Percentiles rank a stretch among this genome's conserved stretches.
Conservation (phyloP, 1,284 basidiomycete genomes). For the Sparassis latifolia region DNA sequence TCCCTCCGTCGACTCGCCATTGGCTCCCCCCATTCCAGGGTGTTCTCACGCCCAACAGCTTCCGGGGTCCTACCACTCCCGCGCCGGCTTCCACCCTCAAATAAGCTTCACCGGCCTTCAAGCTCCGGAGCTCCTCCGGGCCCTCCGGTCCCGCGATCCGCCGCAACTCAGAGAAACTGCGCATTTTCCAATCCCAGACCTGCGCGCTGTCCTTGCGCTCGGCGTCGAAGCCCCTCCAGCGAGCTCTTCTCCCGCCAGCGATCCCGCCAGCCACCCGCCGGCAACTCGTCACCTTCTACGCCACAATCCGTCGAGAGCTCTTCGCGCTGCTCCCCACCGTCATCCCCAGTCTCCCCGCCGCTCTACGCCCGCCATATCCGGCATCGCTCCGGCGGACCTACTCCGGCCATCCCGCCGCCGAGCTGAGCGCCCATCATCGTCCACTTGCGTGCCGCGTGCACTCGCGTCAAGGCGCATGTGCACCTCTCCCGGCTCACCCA, state of each 20-base stretch:
- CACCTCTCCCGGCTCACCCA: no score
- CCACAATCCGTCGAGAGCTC: slow-evolving; percentile 7
- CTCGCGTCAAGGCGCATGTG: no score
- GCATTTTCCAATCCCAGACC: not conserved
- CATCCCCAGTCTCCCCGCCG: not conserved
- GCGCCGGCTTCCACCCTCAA: no score
- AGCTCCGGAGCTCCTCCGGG: not conserved
- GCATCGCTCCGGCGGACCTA: not conserved
- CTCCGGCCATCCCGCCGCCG: not conserved
- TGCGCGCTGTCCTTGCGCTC: not conserved
- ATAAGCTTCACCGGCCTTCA: not conserved
- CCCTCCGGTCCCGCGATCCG: not conserved
- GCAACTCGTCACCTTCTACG: slow-evolving; percentile 4
- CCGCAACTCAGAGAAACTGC: no score
- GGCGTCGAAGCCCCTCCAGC: not conserved
- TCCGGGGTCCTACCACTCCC: slow-evolving; percentile 7
- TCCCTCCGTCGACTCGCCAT: slow-evolving; percentile 12
- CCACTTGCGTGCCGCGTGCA: not conserved
- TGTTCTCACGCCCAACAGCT: slow-evolving; percentile 15
- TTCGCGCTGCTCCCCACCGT: not conserved
- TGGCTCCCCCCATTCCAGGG: slow-evolving; percentile 21
- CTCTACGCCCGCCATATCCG: not conserved
- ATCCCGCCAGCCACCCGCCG: not conserved
- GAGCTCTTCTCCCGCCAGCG: slow-evolving; percentile 1
- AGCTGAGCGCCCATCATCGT: not conserved